Evolutionary conservation across 306 rosid species (phyloP), one percentile per base, ranked within the genome.

Genomic region (Dalbergia oliveri): DNA sequence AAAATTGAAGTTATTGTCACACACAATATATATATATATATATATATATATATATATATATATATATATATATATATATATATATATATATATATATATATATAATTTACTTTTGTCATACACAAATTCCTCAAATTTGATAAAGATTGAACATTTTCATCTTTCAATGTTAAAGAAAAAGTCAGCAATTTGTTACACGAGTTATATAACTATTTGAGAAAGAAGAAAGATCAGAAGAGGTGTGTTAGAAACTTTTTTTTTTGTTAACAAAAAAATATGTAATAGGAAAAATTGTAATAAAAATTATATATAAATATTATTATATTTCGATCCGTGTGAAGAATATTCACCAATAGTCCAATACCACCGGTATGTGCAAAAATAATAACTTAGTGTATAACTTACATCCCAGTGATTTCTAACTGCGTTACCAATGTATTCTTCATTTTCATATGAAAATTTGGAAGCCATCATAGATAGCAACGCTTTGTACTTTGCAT

Each of bases 381-480:
- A 1, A 6, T 3, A 65, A 11, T 21, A 44, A 43, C 0, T 41
- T 9, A 12, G 34, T 31, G 5, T 3, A 37, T 26, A 47, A 79
- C 88, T 73, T 84, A 88, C 92, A 56, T 81, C 37, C 92, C 92
- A 88, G 37, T 64, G 75, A 73, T 84, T 63, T 68, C 0, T 66
- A 39, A 88, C 80, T 15, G 62, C 44, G 4, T 31, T 59, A 7
- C 13, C 6, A 59, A 66, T 50, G n/a, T 81, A 77, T 43, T 81
- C 47, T 51, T 73, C 71, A 73, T 82, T 82, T 77, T 88, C 88
- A 8, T 86, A 88, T 0, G 89, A 68, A 37, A 88, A 34, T 51
- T 88, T 88, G 18, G 87, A 80, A 11, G 92, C 85, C 92, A 88
- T 88, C 19, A 86, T 53, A 10, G 90, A 72, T 2, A 88, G 77